Evolutionary conservation across 2,329 filamentous ascomycete genomes (phyloP).

Genomic region (Cladosporium sp.): DNA sequence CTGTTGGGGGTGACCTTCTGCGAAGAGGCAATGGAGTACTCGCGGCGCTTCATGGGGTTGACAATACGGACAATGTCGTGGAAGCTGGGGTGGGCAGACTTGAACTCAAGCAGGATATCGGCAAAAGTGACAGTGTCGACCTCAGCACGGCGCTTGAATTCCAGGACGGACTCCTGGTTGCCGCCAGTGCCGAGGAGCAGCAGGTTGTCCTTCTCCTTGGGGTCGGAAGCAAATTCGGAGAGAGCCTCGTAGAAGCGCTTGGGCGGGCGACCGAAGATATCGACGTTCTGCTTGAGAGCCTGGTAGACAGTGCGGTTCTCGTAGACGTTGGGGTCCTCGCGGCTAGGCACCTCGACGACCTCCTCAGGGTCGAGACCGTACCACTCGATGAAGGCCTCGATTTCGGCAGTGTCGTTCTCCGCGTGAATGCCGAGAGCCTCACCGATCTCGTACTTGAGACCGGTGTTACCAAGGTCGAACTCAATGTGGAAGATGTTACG

Average conservation of each 20-base stretch:
- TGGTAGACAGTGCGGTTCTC: constrained; percentile 94
- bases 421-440: constrained; percentile 96
- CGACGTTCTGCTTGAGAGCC: constrained; percentile 83
- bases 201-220: constrained; percentile 76
- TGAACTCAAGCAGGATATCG: constrained; percentile 84
- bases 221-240: constrained; percentile 78
- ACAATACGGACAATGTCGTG: constrained; percentile 86
- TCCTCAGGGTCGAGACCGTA: constrained; percentile 82
- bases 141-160: constrained; percentile 90
- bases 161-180: constrained; percentile 69
- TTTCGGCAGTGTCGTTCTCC: constrained; percentile 78
- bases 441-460: constrained; percentile 93
- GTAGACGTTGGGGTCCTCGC: constrained; percentile 67
- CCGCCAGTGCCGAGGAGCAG: constrained; percentile 63
- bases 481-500: constrained; percentile 99
- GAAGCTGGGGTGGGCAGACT: constrained; percentile 82
- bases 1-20: constrained; percentile 87
- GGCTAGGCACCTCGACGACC: constrained; percentile 85
- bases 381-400: constrained; percentile 80
- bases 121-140: constrained; percentile 89
- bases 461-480: constrained; percentile 88
- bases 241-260: constrained; percentile 97
- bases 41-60: constrained; percentile 86
- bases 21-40: constrained; percentile 98
- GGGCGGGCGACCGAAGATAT: constrained; percentile 93